Percentiles rank a stretch among this genome's conserved stretches.
Evolutionary conservation across 495 filamentous ascomycete species (phyloP).

Genomic region (Penicillium lividum): DNA sequence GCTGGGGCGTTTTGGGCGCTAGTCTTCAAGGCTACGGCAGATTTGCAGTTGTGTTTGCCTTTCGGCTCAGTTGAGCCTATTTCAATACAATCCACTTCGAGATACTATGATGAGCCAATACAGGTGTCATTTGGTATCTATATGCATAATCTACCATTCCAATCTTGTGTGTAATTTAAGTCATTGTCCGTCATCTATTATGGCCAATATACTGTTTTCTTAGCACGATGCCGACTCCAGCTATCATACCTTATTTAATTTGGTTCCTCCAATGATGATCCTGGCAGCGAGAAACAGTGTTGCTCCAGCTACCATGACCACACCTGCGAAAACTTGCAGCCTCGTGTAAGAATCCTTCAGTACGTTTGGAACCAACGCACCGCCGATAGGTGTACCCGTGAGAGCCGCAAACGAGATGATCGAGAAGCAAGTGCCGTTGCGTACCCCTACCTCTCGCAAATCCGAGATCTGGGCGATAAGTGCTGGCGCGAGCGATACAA

Average conservation of each 20-base stretch:
- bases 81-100: neutral
- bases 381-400: constrained; percentile 71
- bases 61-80: neutral
- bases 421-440: constrained; percentile 69
- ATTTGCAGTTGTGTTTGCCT: constrained; percentile 4
- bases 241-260: constrained; percentile 33
- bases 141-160: neutral
- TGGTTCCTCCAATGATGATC: constrained; percentile 35
- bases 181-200: neutral
- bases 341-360: constrained; percentile 56
- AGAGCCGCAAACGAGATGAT: constrained; percentile 64
- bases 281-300: constrained; percentile 49
- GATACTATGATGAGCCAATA: neutral
- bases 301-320: constrained; percentile 55
- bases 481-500: constrained; percentile 60
- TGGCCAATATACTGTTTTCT: neutral
- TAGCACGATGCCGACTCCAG: neutral
- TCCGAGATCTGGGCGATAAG: constrained; percentile 72
- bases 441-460: constrained; percentile 69
- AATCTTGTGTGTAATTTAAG: neutral
- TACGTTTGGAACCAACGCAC: constrained; percentile 59
- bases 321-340: constrained; percentile 67
- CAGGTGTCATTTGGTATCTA: neutral
- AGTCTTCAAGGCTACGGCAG: neutral
- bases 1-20: constrained; percentile 35